Evolutionary conservation across 257 asterid genomes (phyloP).

Genomic region (Apocynum venetum): DNA sequence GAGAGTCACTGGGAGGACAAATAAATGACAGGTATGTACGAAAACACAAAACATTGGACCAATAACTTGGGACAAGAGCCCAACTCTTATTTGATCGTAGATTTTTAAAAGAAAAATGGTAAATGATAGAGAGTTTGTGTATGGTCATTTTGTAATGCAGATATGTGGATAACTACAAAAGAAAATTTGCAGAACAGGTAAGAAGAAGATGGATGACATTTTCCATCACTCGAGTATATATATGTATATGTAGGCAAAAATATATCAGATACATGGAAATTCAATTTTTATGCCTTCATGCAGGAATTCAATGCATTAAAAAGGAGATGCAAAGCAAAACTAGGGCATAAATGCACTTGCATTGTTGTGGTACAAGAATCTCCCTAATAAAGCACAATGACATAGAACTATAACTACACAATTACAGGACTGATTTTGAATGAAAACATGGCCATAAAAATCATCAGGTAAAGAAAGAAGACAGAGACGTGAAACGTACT

Average conservation of each 20-base stretch:
- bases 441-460: background rate
- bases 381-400: background rate
- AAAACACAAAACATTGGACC: background rate
- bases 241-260: background rate
- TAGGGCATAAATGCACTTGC: constrained; percentile 60
- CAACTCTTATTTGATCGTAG: background rate
- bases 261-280: background rate
- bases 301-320: constrained; percentile 61
- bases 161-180: constrained; percentile 46
- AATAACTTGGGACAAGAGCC: background rate
- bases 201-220: background rate
- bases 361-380: constrained; percentile 43
- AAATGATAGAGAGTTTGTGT: background rate
- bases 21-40: constrained; percentile 42
- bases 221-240: background rate
- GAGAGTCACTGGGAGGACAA: constrained; percentile 56
- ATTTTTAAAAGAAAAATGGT: background rate
- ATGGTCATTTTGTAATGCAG: constrained; percentile 29
- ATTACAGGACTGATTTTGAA: background rate
- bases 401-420: background rate
- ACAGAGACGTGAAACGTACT: constrained; percentile 23
- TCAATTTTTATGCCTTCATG: background rate
- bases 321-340: constrained; percentile 46
- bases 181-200: constrained; percentile 73
- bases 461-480: constrained; percentile 48